These are phyloP conservation scores for Boletus bicolor DNA, from an alignment of 768 basidiomycete species.

Conservation along the genomic window DNA sequence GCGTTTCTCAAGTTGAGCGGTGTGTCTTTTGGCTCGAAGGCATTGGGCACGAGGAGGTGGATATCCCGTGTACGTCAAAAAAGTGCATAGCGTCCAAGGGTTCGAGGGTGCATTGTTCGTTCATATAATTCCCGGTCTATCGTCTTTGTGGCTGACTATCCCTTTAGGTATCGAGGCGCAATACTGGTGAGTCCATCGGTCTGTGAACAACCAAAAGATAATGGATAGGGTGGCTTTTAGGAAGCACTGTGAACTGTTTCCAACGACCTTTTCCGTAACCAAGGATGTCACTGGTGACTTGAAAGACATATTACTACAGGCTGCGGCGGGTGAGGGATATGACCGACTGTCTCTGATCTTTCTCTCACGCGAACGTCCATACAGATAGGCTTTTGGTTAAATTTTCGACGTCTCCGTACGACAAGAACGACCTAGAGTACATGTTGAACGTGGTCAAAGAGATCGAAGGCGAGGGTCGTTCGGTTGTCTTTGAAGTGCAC, in stretches of 20 bases:
- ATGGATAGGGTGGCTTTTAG: constrained; percentile 3
- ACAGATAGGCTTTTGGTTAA: constrained; percentile 30
- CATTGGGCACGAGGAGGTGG: constrained; percentile 17
- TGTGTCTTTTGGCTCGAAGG: constrained; percentile 31
- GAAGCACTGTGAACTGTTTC: constrained; percentile 33
- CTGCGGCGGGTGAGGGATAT: constrained; percentile 26
- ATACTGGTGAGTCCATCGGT: constrained; percentile 24
- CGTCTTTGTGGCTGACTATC: neutral
- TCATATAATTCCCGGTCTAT: neutral
- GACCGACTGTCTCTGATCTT: neutral
- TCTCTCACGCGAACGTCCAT: neutral
- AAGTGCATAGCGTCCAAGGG: constrained; percentile 8
- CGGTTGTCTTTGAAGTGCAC: neutral
- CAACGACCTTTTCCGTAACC: constrained; percentile 22
- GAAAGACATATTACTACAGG: constrained; percentile 25
- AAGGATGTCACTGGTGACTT: constrained; percentile 16
- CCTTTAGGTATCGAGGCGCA: constrained; percentile 26
- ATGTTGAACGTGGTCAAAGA: constrained; percentile 31
- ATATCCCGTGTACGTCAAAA: constrained; percentile 22
- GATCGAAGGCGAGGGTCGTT: constrained; percentile 17
- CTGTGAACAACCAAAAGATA: neutral
- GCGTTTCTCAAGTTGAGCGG: constrained; percentile 27
- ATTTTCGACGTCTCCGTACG: constrained; percentile 33
- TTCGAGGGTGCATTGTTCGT: constrained; percentile 27
- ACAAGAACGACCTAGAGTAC: constrained; percentile 18